Evolutionary conservation across 208 protist genomes (phyloP).

Genomic region (Wallacemonas sp.): DNA sequence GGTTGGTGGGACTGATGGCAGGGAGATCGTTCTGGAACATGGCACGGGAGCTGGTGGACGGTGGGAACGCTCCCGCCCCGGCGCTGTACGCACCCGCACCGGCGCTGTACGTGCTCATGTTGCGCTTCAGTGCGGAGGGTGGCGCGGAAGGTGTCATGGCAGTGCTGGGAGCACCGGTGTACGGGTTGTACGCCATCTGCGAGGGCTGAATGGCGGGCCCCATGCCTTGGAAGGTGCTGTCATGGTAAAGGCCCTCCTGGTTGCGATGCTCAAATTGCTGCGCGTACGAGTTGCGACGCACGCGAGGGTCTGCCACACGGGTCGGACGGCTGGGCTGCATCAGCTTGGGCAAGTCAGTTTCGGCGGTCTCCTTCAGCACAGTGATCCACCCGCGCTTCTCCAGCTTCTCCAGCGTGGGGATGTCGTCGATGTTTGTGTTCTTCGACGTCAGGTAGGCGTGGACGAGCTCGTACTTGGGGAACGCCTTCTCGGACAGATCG

Average conservation of each 20-base stretch:
- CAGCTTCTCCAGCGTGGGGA: conserved; percentile 59
- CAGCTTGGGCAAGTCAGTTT: conserved; percentile 66
- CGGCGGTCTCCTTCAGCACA: conserved; percentile 47
- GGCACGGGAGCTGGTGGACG: conserved; percentile 6
- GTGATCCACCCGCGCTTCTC: conserved; percentile 57
- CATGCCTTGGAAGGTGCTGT: conserved; percentile 11
- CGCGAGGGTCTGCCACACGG: conserved; percentile 50
- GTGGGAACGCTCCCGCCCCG: not conserved
- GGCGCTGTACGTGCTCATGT: conserved; percentile 27
- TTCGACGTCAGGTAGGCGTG: conserved; percentile 38
- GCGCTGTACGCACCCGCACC: conserved; percentile 1
- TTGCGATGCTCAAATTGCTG: conserved; percentile 8
- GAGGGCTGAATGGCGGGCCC: conserved; percentile 3
- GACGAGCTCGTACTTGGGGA: conserved; percentile 39
- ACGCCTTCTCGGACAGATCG: conserved; percentile 51
- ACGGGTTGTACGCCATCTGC: conserved; percentile 3
- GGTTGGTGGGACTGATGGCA: conserved; percentile 9
- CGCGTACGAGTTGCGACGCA: conserved; percentile 21
- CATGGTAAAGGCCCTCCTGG: not conserved
- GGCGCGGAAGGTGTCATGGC: conserved; percentile 4
- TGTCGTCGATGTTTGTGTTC: conserved; percentile 30
- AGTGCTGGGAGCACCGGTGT: conserved; percentile 5
- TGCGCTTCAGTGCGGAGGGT: conserved; percentile 35
- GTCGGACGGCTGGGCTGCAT: conserved; percentile 70
- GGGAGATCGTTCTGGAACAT: conserved; percentile 8